Evolutionary conservation across 164 flowering plant genomes (phyloP).

Genomic region (Nymphaea thermarum): DNA sequence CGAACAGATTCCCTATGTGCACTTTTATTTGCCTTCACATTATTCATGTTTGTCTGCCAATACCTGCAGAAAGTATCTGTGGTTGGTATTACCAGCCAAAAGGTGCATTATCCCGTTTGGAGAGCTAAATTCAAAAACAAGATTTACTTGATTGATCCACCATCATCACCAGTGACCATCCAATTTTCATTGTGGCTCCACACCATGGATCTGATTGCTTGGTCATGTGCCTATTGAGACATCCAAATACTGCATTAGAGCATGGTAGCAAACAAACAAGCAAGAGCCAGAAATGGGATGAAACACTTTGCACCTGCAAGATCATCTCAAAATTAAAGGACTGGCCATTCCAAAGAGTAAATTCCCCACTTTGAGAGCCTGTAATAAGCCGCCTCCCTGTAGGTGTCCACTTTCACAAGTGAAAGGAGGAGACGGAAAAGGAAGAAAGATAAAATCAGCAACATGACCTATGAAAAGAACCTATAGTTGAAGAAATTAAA

Average conservation of each 20-base stretch:
- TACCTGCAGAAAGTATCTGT: conserved; percentile 34
- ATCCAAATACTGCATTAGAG: not conserved
- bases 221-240: conserved; percentile 81
- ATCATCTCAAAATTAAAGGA: conserved; percentile 99
- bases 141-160: conserved; percentile 85
- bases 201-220: conserved; percentile 95
- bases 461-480: not conserved
- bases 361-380: conserved; percentile 99
- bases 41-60: conserved; percentile 98
- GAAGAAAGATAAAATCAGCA: not conserved
- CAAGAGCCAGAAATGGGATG: not conserved
- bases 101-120: not conserved
- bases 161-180: conserved; percentile 99
- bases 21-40: conserved; percentile 93
- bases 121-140: not conserved
- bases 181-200: conserved; percentile 99
- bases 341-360: conserved; percentile 99
- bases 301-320: conserved; percentile 57
- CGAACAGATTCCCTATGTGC: conserved; percentile 98
- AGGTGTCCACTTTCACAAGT: conserved; percentile 76
- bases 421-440: too few relatives aligned
- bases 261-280: not conserved
- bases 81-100: not conserved
- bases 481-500: too few relatives aligned
- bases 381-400: conserved; percentile 94